A percentile compares a stretch with the other conserved stretches of the same genome.
Conservation (phyloP, 208 protist species). For the Crithidia sp. region DNA sequence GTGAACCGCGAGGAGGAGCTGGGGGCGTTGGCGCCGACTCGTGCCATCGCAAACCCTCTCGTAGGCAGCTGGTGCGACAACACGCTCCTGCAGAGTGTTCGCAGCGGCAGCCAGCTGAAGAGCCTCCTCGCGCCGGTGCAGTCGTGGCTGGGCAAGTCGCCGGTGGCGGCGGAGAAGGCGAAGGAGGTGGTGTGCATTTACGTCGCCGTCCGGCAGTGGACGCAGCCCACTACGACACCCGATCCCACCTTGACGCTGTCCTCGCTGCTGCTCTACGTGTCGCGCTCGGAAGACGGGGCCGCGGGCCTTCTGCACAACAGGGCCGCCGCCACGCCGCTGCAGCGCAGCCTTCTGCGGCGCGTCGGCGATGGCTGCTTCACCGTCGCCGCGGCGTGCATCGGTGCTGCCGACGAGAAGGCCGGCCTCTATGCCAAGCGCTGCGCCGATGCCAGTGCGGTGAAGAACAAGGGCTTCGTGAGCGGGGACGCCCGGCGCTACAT, state of each 20-base stretch:
- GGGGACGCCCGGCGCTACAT: conserved; percentile 34
- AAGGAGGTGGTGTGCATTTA: conserved; percentile 32
- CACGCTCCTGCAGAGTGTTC: conserved; percentile 17
- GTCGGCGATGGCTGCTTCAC: conserved; percentile 36
- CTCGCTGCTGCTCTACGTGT: conserved; percentile 32
- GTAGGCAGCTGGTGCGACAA: conserved; percentile 35
- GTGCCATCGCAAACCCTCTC: conserved; percentile 26
- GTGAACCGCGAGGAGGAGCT: conserved; percentile 21
- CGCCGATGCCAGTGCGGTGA: conserved; percentile 25
- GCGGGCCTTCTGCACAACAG: conserved; percentile 13
- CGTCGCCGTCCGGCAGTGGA: conserved; percentile 21
- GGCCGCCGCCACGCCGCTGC: conserved; percentile 7
- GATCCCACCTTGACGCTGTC: conserved; percentile 22
- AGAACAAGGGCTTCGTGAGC: conserved; percentile 21
- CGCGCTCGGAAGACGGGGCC: conserved; percentile 15
- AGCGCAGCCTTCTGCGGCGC: conserved; percentile 30
- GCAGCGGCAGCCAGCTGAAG: conserved; percentile 2
- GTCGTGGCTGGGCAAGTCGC: conserved; percentile 31
- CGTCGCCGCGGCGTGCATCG: conserved; percentile 30
- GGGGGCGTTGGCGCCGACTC: conserved; percentile 10
- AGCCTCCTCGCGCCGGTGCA: conserved; percentile 18
- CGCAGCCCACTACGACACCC: not conserved
- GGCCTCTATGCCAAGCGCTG: conserved; percentile 9
- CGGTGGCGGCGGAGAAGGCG: conserved; percentile 9
- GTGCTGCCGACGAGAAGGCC: not conserved